Evolutionary conservation across 2,329 filamentous ascomycete species (phyloP), one percentile per base, ranked within the genome.

Genomic region (Colletotrichum shisoi): DNA sequence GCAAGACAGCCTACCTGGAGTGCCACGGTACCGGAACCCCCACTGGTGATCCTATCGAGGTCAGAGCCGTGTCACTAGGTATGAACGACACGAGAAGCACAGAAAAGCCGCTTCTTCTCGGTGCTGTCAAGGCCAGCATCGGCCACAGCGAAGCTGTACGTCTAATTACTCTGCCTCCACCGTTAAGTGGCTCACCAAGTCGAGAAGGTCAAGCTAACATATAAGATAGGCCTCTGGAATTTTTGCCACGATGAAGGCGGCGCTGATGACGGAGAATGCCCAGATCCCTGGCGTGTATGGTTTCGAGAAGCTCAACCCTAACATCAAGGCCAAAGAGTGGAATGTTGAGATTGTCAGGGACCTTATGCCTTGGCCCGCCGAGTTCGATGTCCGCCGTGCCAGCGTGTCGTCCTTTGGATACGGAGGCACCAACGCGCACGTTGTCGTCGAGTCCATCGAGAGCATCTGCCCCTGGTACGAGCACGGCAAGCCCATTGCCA

Each of bases 21-120:
- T 46, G 44, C 44, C 44, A 46, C 48, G 79, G 78, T 2, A 80
- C 79, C 0, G 78, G 78, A 3, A 81, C 79, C 3, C 48, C 52
- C 5, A 72, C 73, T 2, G 85, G 85, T 2, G 85, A 87, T 67
- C 84, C 84, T 0, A 66, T 74, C 0, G 80, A 82, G 62, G 71
- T 74, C 0, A 53, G 53, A 0, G 79, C 77, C 0, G 73, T 81
- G 39, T 42, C 39, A 42, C 39, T 42, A 17, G 39, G 39, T 42
- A 42, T 42, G 39, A 42, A 42, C 13, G 39, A 42, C 39, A 42
- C 39, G 39, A 42, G 39, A 42, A 42, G 39, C 39, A 42, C 12
- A 17, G 39, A 4, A 42, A 42, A 42, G 39, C 39, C 39, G 39
- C 39, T 42, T 42, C 39, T 42, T 42, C 39, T 42, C n/a, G 44